These are phyloP conservation scores for Hypoxylon sp. DNA, from an alignment of 2,329 filamentous ascomycete genomes.

Conservation along the genomic window DNA sequence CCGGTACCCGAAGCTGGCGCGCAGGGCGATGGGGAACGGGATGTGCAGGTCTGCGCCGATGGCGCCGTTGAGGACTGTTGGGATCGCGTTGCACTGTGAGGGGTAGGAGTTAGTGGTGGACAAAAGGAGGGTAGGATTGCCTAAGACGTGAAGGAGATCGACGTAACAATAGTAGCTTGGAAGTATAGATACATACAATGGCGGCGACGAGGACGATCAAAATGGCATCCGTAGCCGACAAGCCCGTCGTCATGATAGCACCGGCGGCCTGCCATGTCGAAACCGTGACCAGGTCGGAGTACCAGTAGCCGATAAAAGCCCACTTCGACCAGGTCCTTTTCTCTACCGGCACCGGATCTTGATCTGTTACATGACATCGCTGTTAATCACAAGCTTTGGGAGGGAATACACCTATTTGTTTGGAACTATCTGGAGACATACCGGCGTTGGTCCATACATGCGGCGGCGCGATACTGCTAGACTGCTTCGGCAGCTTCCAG, in stretches of 20 bases:
- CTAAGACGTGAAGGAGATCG: neutral
- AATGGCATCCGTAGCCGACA: slow-evolving; percentile 58
- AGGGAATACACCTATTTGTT: neutral
- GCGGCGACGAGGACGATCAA: slow-evolving; percentile 61
- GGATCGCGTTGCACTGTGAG: slow-evolving; percentile 56
- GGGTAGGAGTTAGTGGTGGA: slow-evolving; percentile 1
- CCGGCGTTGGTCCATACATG: slow-evolving; percentile 50
- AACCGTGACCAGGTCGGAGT: slow-evolving; percentile 57
- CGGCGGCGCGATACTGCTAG: slow-evolving; percentile 49
- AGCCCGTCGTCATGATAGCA: slow-evolving; percentile 48
- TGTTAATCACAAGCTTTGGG: neutral
- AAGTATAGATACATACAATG: slow-evolving; percentile 44
- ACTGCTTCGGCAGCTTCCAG: slow-evolving; percentile 51
- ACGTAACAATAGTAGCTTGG: neutral
- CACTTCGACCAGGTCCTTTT: slow-evolving; percentile 58
- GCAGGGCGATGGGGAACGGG: slow-evolving; percentile 57
- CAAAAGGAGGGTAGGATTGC: neutral
- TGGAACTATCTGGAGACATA: slow-evolving; percentile 10
- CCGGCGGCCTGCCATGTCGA: slow-evolving; percentile 49
- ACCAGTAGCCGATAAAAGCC: slow-evolving; percentile 62
- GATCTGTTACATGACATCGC: slow-evolving; percentile 30
- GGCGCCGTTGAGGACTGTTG: slow-evolving; percentile 59
- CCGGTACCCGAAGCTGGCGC: slow-evolving; percentile 57
- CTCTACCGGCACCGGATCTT: slow-evolving; percentile 53
- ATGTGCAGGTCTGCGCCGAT: slow-evolving; percentile 51